Conservation (phyloP, 192 early-diverging fungal genomes). For the Podila horticola region DNA sequence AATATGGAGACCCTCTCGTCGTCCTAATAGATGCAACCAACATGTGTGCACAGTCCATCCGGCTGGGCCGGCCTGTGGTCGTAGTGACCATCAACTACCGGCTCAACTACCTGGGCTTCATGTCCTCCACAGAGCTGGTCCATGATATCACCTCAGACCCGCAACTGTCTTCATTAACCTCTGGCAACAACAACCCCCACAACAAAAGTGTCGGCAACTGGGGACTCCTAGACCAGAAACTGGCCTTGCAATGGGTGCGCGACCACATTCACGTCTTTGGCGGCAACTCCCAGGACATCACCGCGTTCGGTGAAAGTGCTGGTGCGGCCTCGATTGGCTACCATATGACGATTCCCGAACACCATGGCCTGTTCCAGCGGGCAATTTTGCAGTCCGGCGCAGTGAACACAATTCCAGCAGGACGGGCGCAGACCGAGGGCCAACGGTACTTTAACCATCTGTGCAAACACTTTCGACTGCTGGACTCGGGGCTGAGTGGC, state of each 20-base stretch:
- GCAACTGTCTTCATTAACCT: too few species aligned
- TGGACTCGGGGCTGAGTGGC: neutral
- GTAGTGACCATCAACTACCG: conserved; percentile 50
- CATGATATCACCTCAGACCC: conserved; percentile 6
- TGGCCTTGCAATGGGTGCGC: conserved; percentile 63
- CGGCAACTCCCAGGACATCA: conserved; percentile 61
- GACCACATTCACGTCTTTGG: conserved; percentile 65
- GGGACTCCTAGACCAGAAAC: conserved; percentile 63
- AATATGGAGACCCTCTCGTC: too few species aligned
- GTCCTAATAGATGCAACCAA: conserved; percentile 6
- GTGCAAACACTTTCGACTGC: conserved; percentile 18
- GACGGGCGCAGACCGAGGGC: conserved; percentile 12
- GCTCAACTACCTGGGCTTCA: conserved; percentile 44
- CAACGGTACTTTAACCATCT: conserved; percentile 33
- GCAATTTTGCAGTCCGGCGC: conserved; percentile 48
- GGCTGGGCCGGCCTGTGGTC: conserved; percentile 24
- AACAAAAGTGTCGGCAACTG: conserved; percentile 45
- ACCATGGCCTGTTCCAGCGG: conserved; percentile 35
- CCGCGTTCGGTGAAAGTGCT: conserved; percentile 59
- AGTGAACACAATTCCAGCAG: conserved; percentile 17
- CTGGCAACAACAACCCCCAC: neutral
- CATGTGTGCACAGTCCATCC: conserved; percentile 15
- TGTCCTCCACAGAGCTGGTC: conserved; percentile 35
- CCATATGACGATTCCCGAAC: conserved; percentile 20
- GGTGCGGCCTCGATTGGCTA: conserved; percentile 57